These are phyloP conservation scores for Penicillium canariense DNA, from an alignment of 495 filamentous ascomycete species.

Conservation along the genomic window DNA sequence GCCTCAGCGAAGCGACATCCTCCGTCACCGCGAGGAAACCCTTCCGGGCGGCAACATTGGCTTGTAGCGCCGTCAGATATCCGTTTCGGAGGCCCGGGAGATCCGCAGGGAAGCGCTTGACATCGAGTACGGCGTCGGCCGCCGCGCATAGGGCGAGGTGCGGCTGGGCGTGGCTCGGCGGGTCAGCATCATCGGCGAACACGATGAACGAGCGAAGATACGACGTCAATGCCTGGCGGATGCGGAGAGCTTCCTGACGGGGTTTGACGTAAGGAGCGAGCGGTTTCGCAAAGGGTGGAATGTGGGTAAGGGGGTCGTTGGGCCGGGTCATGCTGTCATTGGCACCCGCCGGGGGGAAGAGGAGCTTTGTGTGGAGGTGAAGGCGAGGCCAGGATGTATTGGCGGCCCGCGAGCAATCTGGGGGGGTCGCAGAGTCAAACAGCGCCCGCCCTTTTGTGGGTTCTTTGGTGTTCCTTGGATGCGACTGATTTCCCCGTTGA, in stretches of 20 bases:
- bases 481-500: conserved; percentile 1
- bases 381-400: background rate
- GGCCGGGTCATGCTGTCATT: conserved; percentile 27
- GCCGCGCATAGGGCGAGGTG: conserved; percentile 40
- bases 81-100: conserved; percentile 43
- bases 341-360: background rate
- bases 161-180: conserved; percentile 25
- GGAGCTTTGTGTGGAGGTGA: background rate
- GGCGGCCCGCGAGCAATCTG: background rate
- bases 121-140: conserved; percentile 31
- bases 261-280: conserved; percentile 46
- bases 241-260: conserved; percentile 44
- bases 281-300: conserved; percentile 40
- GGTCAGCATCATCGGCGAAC: conserved; percentile 28
- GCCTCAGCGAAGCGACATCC: conserved; percentile 22
- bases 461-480: background rate
- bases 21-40: conserved; percentile 42
- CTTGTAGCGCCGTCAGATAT: conserved; percentile 58
- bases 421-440: background rate
- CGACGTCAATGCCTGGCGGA: conserved; percentile 43
- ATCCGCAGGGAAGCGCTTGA: conserved; percentile 39
- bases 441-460: background rate
- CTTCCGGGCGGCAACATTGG: conserved; percentile 53
- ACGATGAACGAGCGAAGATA: conserved; percentile 44
- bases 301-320: conserved; percentile 28